Evolutionary conservation across 331 rosid genomes (phyloP), one percentile per base, ranked within the genome.

Genomic region (Telfairia occidentalis): DNA sequence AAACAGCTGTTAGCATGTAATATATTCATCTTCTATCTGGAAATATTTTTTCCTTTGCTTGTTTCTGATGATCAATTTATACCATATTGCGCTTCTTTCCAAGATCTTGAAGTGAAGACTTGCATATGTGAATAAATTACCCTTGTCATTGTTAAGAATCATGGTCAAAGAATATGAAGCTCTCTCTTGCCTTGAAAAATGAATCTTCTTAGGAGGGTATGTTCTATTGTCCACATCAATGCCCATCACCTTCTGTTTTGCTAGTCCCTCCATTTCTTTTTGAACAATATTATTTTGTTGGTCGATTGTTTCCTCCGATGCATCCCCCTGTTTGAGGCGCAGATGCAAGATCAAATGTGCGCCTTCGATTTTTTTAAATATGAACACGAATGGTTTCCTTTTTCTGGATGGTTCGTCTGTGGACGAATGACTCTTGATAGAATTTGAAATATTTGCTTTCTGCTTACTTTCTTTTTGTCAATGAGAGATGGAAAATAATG

Each of bases 1-100:
- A 74, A 67, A 82, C 77, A 76, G 61, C 75, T 76, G 57, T 29
- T 72, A 29, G 23, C 46, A 72, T 28, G 18, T 11, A 18, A n/a
- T 18, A 11, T 49, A 30, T 49, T 50, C 46, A 16, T 30, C 74
- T 45, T 3, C 24, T 69, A 43, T 43, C 57, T 43, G 13, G 53
- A 37, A 10, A 69, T 43, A 15, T 7, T 67, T 43, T 42, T 73
- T 9, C 30, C 64, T 34, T 23, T 73, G 34, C 49, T 19, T 34
- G 32, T 12, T 54, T 11, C 23, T 24, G 4, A 9, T 45, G 75
- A 7, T 45, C 28, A 26, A 28, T 4, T 45, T 70, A 26, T 45
- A 45, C 15, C 8, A 24, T 13, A 26, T 7, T 46, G 24, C 45
- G 53, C 38, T 70, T 70, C 28, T 21, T 70, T 46, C 3, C 24